phyloP scores from a whole-genome alignment of 202 grass and related monocot genomes.

The Setaria italica region DNA sequence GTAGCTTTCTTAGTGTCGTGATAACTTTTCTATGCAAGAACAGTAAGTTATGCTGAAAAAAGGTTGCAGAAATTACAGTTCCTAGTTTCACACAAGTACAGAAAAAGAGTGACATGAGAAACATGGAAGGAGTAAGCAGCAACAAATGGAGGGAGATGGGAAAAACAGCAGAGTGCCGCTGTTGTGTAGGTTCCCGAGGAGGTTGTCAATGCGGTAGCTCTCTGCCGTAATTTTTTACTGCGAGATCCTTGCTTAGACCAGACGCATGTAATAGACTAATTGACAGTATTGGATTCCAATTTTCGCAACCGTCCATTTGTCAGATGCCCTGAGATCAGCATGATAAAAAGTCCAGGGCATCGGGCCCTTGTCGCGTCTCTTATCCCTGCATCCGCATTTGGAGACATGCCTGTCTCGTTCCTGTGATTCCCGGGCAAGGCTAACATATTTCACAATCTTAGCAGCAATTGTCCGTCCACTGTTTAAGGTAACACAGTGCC shows the following conservation, averaged over 20 bases:
- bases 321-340: conserved; percentile 15
- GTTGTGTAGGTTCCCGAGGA: conserved; percentile 5
- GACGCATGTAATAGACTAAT: conserved; percentile 29
- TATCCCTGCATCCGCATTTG: conserved; percentile 43
- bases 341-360: conserved; percentile 36
- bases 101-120: neutral
- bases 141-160: conserved; percentile 3
- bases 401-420: conserved; percentile 35
- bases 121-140: neutral
- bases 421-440: conserved; percentile 35
- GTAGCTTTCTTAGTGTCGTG: neutral
- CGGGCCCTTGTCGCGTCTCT: conserved; percentile 38
- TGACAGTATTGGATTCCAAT: conserved; percentile 47
- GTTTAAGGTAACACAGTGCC: conserved; percentile 31
- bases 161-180: neutral
- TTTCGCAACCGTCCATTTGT: conserved; percentile 42
- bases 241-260: conserved; percentile 41
- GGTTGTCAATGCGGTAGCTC: conserved; percentile 17
- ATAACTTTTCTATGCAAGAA: neutral
- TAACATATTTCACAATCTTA: conserved; percentile 4
- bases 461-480: conserved; percentile 25
- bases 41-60: neutral
- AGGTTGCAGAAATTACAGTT: neutral
- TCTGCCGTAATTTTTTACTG: conserved; percentile 42
- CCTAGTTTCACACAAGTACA: neutral